Conservation (phyloP, 2,329 filamentous ascomycete species). For the Claviceps quebecensis region DNA sequence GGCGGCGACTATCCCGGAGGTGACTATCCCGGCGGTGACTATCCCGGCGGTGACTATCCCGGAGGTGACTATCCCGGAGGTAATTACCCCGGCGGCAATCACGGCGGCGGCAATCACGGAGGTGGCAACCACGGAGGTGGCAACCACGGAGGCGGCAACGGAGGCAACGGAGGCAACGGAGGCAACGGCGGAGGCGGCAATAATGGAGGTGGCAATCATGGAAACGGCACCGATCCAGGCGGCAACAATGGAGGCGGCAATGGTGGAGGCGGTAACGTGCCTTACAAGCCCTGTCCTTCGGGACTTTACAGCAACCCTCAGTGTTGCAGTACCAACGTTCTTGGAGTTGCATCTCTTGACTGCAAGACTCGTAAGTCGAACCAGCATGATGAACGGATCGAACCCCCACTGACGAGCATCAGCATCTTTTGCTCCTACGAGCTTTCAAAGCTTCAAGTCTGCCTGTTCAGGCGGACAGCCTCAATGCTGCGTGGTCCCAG, state of each 20-base stretch:
- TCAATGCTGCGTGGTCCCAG: conserved; percentile 1
- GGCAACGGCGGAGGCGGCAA: background rate
- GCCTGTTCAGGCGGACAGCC: background rate
- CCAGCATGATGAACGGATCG: background rate
- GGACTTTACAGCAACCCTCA: conserved; percentile 6
- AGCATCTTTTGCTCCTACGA: background rate
- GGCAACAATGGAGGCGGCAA: background rate
- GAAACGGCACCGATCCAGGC: background rate
- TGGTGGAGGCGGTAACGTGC: background rate
- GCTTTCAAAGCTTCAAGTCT: background rate
- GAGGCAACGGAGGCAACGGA: background rate
- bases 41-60: background rate
- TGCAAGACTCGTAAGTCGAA: conserved; percentile 6
- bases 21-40: background rate
- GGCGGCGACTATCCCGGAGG: background rate
- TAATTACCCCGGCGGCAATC: background rate
- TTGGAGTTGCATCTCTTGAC: conserved; percentile 6
- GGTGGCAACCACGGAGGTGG: background rate
- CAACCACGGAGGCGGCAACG: background rate
- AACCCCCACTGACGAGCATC: background rate
- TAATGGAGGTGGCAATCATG: background rate
- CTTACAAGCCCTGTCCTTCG: conserved; percentile 2
- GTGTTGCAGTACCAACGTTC: conserved; percentile 7
- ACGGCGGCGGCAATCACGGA: background rate
- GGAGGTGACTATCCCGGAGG: background rate